These are phyloP conservation scores for Eucalyptus sideroxylon DNA, from an alignment of 345 rosid species.

Conservation along the genomic window DNA sequence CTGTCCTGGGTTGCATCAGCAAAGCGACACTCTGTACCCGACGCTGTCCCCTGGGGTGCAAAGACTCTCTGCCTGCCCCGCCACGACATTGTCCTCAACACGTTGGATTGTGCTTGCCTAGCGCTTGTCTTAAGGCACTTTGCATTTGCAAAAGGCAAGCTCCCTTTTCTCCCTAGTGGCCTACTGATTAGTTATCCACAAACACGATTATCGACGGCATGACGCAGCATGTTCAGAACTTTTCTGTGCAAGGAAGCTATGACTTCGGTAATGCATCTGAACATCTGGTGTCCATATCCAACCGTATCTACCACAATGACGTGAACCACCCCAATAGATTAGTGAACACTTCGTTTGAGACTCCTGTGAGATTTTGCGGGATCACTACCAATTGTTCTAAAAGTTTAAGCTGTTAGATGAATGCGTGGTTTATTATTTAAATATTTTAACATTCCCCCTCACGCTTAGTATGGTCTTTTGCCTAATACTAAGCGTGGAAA, in stretches of 20 bases:
- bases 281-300: slow-evolving; percentile 50
- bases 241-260: not conserved
- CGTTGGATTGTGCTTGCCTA: not conserved
- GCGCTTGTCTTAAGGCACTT: not conserved
- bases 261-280: slow-evolving; percentile 1
- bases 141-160: not conserved
- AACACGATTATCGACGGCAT: not conserved
- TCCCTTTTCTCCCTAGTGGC: not conserved
- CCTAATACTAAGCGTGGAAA: too few relatives aligned
- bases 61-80: not conserved
- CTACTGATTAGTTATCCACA: not conserved
- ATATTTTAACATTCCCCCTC: too few relatives aligned
- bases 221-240: not conserved
- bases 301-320: slow-evolving; percentile 51
- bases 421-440: too few relatives aligned
- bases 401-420: too few relatives aligned
- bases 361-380: not conserved
- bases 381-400: too few relatives aligned
- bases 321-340: slow-evolving; percentile 1
- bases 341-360: slow-evolving; percentile 51
- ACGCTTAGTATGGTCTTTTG: too few relatives aligned
- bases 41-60: not conserved
- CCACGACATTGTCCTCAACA: not conserved
- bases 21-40: not conserved
- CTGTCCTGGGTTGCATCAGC: not conserved